A percentile compares a stretch with the other conserved stretches of the same genome.
These are phyloP conservation scores for Ophiostoma sp. DNA, from an alignment of 2,329 filamentous ascomycete genomes.

Conservation along the genomic window DNA sequence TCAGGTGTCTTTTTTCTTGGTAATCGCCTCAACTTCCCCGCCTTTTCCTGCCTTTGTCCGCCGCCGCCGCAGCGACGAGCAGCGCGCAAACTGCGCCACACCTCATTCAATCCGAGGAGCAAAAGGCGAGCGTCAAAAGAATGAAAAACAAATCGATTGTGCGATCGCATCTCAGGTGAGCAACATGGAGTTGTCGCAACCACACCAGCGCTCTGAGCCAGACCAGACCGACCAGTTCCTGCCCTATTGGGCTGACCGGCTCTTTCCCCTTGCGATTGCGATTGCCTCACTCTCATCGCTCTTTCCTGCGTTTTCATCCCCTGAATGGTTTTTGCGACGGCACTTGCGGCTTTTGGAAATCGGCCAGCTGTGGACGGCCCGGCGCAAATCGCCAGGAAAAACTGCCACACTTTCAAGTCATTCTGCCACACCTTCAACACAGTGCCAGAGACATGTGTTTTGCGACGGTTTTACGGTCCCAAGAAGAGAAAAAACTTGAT, in stretches of 20 bases:
- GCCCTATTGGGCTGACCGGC: conserved; percentile 8
- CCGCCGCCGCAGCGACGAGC: not conserved
- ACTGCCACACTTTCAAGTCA: not conserved
- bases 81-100: conserved; percentile 17
- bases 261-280: not conserved
- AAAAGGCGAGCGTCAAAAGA: not conserved
- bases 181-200: not conserved
- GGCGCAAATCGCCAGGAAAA: conserved; percentile 21
- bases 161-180: not conserved
- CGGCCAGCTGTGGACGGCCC: conserved; percentile 28
- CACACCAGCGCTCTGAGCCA: not conserved
- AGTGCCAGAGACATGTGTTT: not conserved
- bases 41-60: conserved; percentile 14
- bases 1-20: conserved; percentile 10
- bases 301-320: not conserved
- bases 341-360: conserved; percentile 12
- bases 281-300: not conserved
- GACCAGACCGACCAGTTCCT: not conserved
- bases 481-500: not conserved
- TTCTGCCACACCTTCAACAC: conserved; percentile 6
- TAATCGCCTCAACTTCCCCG: conserved; percentile 16
- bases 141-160: too few relatives aligned
- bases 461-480: not conserved
- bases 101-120: not conserved
- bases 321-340: conserved; percentile 16